Conservation (phyloP, 352 stramenopile species). For the Elongisporangium prolatum region DNA sequence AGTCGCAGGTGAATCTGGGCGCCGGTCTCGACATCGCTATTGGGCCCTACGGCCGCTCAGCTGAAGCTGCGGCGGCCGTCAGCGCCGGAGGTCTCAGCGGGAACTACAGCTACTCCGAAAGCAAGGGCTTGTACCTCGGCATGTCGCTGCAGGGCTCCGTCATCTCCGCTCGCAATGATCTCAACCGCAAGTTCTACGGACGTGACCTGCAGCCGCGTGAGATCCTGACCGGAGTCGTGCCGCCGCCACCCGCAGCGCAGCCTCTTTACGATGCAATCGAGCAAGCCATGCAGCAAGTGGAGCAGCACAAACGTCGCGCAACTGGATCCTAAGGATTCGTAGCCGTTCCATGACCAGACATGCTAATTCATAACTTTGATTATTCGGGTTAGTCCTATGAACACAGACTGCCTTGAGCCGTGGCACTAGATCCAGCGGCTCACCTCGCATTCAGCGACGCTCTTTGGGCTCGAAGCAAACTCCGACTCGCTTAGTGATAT, state of each 20-base stretch:
- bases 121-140: constrained; percentile 88
- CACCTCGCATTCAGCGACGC: background rate
- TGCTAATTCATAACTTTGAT: background rate
- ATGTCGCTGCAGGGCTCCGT: constrained; percentile 87
- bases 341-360: background rate
- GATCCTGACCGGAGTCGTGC: constrained; percentile 38
- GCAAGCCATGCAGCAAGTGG: constrained; percentile 33
- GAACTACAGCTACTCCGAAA: constrained; percentile 91
- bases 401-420: background rate
- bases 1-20: constrained; percentile 80
- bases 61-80: constrained; percentile 47
- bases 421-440: background rate
- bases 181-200: constrained; percentile 93
- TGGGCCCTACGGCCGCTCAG: constrained; percentile 77
- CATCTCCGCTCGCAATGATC: constrained; percentile 70
- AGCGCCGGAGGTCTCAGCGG: constrained; percentile 48
- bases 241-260: constrained; percentile 33
- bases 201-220: constrained; percentile 39
- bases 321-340: background rate
- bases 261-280: constrained; percentile 59
- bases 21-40: constrained; percentile 82
- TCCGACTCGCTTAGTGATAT: background rate
- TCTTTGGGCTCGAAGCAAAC: background rate
- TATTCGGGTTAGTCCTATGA: background rate
- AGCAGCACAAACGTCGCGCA: constrained; percentile 18